These are phyloP conservation scores for Pisolithus thermaeus DNA, from an alignment of 1,284 basidiomycete genomes.

Conservation along the genomic window DNA sequence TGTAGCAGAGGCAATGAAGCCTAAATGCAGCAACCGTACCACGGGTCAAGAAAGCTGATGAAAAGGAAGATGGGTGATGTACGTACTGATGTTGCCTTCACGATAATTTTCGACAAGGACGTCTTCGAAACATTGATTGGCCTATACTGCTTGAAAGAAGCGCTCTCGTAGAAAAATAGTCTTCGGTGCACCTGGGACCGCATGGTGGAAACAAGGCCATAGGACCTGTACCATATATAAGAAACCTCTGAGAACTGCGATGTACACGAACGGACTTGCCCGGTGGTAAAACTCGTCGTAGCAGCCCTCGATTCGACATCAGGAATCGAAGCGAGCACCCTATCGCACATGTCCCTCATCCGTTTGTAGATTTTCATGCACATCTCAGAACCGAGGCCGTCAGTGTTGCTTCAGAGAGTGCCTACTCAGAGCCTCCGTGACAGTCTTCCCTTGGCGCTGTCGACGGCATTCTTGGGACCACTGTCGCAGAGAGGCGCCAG, in stretches of 20 bases:
- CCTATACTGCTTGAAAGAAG: conserved; percentile 54
- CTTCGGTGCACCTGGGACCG: conserved; percentile 79
- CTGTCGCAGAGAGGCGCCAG: conserved; percentile 46
- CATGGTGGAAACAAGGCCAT: conserved; percentile 87
- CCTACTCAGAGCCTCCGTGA: conserved; percentile 71
- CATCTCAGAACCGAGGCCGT: conserved; percentile 51
- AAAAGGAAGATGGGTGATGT: neutral
- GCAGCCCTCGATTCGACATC: conserved; percentile 62
- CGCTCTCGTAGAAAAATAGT: conserved; percentile 74
- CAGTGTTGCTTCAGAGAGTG: conserved; percentile 67
- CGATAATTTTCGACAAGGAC: conserved; percentile 67
- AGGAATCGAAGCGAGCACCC: conserved; percentile 47
- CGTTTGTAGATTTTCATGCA: conserved; percentile 55
- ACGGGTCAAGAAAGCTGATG: neutral
- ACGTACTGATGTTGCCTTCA: conserved; percentile 72
- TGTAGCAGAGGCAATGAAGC: no score
- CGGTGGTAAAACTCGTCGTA: conserved; percentile 90
- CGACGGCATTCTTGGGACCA: conserved; percentile 61
- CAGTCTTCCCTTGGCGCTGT: conserved; percentile 52
- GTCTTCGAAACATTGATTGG: conserved; percentile 82
- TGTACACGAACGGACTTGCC: conserved; percentile 27
- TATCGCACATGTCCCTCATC: conserved; percentile 52
- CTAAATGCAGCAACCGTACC: conserved; percentile 17
- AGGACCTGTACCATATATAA: conserved; percentile 45
- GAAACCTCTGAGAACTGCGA: conserved; percentile 2